phyloP scores from a whole-genome alignment of 257 asterid species.

The Solanum chiquidenum region DNA sequence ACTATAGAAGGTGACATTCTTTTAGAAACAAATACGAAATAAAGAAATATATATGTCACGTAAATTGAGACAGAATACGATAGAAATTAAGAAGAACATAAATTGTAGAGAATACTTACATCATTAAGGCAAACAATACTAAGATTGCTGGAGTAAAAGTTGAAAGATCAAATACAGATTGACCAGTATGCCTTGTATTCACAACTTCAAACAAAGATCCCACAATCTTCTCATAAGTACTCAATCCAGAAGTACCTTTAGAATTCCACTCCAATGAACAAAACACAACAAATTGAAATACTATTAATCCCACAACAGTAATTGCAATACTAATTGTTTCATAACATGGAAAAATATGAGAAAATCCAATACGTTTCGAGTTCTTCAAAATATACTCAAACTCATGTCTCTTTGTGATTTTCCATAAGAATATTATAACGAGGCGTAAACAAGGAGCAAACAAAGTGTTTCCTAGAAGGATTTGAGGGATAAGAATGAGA shows the following conservation, averaged over 20 bases:
- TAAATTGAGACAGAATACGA: too few species aligned
- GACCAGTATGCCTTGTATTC: slow-evolving; percentile 52
- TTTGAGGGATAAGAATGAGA: slow-evolving; percentile 34
- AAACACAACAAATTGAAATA: slow-evolving; percentile 22
- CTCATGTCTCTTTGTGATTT: slow-evolving; percentile 8
- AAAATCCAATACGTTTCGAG: slow-evolving; percentile 16
- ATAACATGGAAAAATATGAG: slow-evolving; percentile 16
- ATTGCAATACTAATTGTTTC: slow-evolving; percentile 2
- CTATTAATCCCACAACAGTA: slow-evolving; percentile 25
- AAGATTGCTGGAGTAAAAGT: slow-evolving; percentile 22
- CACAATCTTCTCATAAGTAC: slow-evolving; percentile 27
- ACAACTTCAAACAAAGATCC: slow-evolving; percentile 35
- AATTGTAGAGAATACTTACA: slow-evolving; percentile 22
- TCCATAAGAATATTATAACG: slow-evolving; percentile 9
- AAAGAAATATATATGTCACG: background rate
- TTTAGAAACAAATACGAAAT: fast-evolving
- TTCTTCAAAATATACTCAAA: slow-evolving; percentile 16
- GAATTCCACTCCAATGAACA: slow-evolving; percentile 34
- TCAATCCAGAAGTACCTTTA: slow-evolving; percentile 7
- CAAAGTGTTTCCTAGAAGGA: slow-evolving; percentile 50
- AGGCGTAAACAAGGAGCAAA: slow-evolving; percentile 27
- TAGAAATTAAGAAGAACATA: background rate
- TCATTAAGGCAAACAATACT: slow-evolving; percentile 33
- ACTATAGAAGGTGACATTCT: background rate
- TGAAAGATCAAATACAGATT: slow-evolving; percentile 31